Evolutionary conservation across 495 filamentous ascomycete species (phyloP).

Genomic region (Penicillium turbatum): DNA sequence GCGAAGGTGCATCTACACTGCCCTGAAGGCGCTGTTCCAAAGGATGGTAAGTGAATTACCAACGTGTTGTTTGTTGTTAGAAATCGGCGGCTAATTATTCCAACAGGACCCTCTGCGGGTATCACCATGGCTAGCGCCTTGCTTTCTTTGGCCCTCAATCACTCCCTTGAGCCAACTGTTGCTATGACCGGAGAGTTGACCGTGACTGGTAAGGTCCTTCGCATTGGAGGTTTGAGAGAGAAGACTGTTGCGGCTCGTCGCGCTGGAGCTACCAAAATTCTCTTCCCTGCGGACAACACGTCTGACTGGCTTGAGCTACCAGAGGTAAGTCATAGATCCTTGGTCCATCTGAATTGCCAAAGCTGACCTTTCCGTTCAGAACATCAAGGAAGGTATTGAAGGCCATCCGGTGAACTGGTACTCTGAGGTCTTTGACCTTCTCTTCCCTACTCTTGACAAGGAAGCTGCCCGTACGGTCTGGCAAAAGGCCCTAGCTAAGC

Average conservation of each 20-base stretch:
- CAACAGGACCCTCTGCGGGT: slow-evolving; percentile 74
- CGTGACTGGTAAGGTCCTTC: slow-evolving; percentile 92
- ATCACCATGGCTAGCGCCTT: slow-evolving; percentile 96
- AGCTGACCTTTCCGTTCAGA: slow-evolving; percentile 51
- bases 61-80: background rate
- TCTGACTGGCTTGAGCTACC: slow-evolving; percentile 97
- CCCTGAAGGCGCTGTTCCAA: slow-evolving; percentile 92
- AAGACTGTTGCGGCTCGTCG: slow-evolving; percentile 97
- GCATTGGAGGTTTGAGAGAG: slow-evolving; percentile 93
- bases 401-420: slow-evolving; percentile 92
- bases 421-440: slow-evolving; percentile 83
- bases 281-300: slow-evolving; percentile 93
- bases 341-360: background rate
- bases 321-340: slow-evolving; percentile 56
- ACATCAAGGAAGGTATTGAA: slow-evolving; percentile 93
- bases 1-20: slow-evolving; percentile 95
- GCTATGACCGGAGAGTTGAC: slow-evolving; percentile 99
- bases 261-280: slow-evolving; percentile 88
- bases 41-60: slow-evolving; percentile 62
- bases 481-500: slow-evolving; percentile 65
- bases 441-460: slow-evolving; percentile 79
- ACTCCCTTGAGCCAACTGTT: slow-evolving; percentile 74
- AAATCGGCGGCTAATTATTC: slow-evolving; percentile 14
- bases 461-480: slow-evolving; percentile 66
- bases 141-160: slow-evolving; percentile 75